Evolutionary conservation across 2,329 filamentous ascomycete genomes (phyloP).

Genomic region (Orbilia blumenaviensis): DNA sequence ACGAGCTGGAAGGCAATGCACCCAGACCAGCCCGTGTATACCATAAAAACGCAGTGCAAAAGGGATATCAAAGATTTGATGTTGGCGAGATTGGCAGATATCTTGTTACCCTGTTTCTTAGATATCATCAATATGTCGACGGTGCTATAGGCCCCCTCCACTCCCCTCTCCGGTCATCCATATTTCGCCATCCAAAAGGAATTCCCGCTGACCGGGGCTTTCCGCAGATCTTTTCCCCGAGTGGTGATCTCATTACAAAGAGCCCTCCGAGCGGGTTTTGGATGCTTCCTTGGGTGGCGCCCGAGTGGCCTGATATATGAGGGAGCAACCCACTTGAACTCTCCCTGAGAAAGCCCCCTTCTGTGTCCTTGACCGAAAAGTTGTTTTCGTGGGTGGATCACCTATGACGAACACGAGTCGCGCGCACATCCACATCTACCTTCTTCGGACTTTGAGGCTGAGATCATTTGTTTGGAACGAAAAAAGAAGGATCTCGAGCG

Average conservation of each 20-base stretch:
- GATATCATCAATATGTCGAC: slow-evolving; percentile 1
- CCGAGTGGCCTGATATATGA: slow-evolving; percentile 45
- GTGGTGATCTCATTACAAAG: slow-evolving; percentile 11
- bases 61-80: not conserved
- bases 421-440: not conserved
- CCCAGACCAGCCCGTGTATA: too few species aligned
- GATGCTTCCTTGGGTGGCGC: slow-evolving; percentile 3
- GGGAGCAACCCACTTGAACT: not conserved
- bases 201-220: slow-evolving; percentile 16
- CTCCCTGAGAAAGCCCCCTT: slow-evolving; percentile 6
- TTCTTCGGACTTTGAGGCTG: slow-evolving; percentile 28
- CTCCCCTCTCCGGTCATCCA: too few species aligned
- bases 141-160: slow-evolving; percentile 8
- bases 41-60: too few species aligned
- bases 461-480: too few species aligned
- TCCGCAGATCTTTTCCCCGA: slow-evolving; percentile 38
- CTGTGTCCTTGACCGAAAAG: not conserved
- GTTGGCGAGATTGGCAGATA: not conserved
- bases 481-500: not conserved
- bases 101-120: not conserved
- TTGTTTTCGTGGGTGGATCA: slow-evolving; percentile 1
- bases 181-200: slow-evolving; percentile 13
- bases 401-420: slow-evolving; percentile 9
- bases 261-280: not conserved
- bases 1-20: too few species aligned